Conservation (phyloP, 169 alveolate species). For the Plasmodium vinckei region DNA sequence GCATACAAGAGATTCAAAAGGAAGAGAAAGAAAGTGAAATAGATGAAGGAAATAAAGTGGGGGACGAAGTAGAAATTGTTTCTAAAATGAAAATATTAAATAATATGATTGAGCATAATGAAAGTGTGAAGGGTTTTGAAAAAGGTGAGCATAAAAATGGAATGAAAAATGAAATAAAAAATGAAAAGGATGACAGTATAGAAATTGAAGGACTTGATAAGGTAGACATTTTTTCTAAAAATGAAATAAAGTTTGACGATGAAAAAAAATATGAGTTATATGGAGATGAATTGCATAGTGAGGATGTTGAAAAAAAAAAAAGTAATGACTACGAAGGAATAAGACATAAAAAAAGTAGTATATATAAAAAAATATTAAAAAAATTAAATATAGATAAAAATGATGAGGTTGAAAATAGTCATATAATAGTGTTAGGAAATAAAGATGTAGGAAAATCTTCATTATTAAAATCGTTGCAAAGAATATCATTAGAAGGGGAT, state of each 20-base stretch:
- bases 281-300: not conserved
- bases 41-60: not conserved
- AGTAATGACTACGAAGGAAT: conserved; percentile 1
- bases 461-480: conserved; percentile 37
- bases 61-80: not conserved
- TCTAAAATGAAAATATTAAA: not conserved
- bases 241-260: not conserved
- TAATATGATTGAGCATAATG: conserved; percentile 2
- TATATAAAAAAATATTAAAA: conserved; percentile 56
- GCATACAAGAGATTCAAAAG: not conserved
- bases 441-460: conserved; percentile 67
- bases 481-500: conserved; percentile 15
- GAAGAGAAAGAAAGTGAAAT: not conserved
- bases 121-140: not conserved
- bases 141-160: not conserved
- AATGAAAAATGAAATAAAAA: not conserved
- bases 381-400: conserved; percentile 35
- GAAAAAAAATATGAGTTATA: not conserved
- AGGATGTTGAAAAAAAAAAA: not conserved
- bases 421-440: conserved; percentile 57
- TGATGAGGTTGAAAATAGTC: conserved; percentile 62
- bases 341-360: conserved; percentile 5
- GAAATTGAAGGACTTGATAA: not conserved
- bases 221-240: not conserved
- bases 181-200: not conserved